phyloP scores from a whole-genome alignment of 2,329 filamentous ascomycete species.

The Lojkania enalia region DNA sequence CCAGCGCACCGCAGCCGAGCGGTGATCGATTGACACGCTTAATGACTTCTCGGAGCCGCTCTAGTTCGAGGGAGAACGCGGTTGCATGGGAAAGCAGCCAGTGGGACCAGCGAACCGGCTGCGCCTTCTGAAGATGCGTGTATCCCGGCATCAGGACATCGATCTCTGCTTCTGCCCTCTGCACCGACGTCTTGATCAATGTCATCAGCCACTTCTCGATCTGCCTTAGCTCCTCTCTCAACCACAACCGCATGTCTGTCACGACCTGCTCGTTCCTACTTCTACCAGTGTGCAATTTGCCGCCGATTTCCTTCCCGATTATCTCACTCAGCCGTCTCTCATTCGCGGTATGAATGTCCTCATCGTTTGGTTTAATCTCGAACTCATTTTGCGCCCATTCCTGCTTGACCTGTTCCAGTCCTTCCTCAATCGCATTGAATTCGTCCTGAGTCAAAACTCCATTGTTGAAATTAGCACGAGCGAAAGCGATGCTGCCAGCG shows the following conservation, averaged over 20 bases:
- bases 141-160: slow-evolving; percentile 84
- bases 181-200: slow-evolving; percentile 69
- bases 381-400: slow-evolving; percentile 54
- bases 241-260: slow-evolving; percentile 88
- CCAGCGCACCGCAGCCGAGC: slow-evolving; percentile 75
- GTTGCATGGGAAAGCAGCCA: slow-evolving; percentile 78
- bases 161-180: slow-evolving; percentile 73
- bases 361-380: slow-evolving; percentile 53
- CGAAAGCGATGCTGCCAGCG: slow-evolving; percentile 77
- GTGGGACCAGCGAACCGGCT: slow-evolving; percentile 80
- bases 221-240: slow-evolving; percentile 71
- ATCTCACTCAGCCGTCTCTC: slow-evolving; percentile 69
- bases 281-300: slow-evolving; percentile 86
- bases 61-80: slow-evolving; percentile 72
- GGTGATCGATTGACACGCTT: slow-evolving; percentile 73
- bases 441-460: slow-evolving; percentile 74
- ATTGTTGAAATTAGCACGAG: slow-evolving; percentile 74
- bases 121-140: slow-evolving; percentile 81
- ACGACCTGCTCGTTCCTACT: slow-evolving; percentile 90
- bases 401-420: slow-evolving; percentile 62
- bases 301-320: slow-evolving; percentile 80
- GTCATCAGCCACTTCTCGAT: slow-evolving; percentile 71
- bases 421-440: slow-evolving; percentile 73
- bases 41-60: slow-evolving; percentile 74
- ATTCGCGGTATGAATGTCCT: slow-evolving; percentile 61